Evolutionary conservation across 352 stramenopile genomes (phyloP), one percentile per base, ranked within the genome.

Genomic region (Pythium chondricola): DNA sequence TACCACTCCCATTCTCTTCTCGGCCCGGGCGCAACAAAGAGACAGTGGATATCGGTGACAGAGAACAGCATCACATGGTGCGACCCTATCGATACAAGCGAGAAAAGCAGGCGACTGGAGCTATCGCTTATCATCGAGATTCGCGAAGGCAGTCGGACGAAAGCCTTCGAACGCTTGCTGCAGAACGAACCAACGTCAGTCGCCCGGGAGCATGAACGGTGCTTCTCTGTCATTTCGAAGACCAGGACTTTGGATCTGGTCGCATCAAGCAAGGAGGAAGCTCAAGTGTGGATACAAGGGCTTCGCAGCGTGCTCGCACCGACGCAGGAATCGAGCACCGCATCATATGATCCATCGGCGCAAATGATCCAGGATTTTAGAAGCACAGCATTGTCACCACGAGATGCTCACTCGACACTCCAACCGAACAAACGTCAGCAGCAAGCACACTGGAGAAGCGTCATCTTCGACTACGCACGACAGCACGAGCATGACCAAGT

Each of bases 251-350:
- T 92, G 8, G 81, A 91, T 69, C 51, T 93, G 4, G 74, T 88
- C 0, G 80, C 80, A 4, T 61, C 80, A 4, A 89, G 80, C 58
- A 91, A 90, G 45, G 83, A 93, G 33, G 83, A 90, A 50, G 78
- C 74, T 22, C 55, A 46, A 0, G 60, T 90, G 17, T 92, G 80
- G 80, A 56, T 86, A 2, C 37, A 54, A 7, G 67, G 51, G 14
- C 56, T 93, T 8, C 61, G 69, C n/a, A n/a, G n/a, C n/a, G n/a
- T n/a, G n/a, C n/a, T n/a, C n/a, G n/a, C n/a, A n/a, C n/a, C n/a
- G n/a, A n/a, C n/a, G n/a, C n/a, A n/a, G n/a, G n/a, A n/a, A n/a
- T n/a, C n/a, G n/a, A n/a, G n/a, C n/a, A n/a, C n/a, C n/a, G n/a
- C n/a, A n/a, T n/a, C 20, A 9, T 29, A 35, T 16, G 45, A 60